phyloP scores from a whole-genome alignment of 78 protist genomes.

The Dictyostelium citrinum region DNA sequence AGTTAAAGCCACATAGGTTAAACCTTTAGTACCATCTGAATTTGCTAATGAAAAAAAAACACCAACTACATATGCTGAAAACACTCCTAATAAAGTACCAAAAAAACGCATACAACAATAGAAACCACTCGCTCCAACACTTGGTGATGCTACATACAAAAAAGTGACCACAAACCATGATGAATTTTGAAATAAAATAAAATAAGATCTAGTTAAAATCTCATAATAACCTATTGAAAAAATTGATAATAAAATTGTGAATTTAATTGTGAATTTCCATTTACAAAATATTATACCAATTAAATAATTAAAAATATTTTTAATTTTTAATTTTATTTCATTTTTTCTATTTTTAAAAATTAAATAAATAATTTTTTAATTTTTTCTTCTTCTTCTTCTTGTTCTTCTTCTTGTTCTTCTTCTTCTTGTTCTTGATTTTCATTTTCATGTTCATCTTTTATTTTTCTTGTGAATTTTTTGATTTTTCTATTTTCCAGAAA shows the following conservation, averaged over 20 bases:
- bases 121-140: not conserved
- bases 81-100: conserved; percentile 12
- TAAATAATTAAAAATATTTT: not conserved
- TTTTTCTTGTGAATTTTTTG: not conserved
- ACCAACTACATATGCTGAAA: conserved; percentile 10
- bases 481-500: not conserved
- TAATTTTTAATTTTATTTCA: not conserved
- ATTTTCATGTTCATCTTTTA: no score
- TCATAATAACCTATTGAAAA: conserved; percentile 35
- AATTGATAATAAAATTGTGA: not conserved
- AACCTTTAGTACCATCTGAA: not conserved
- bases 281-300: not conserved
- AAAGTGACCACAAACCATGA: conserved; percentile 16
- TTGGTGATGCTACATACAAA: conserved; percentile 4
- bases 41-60: conserved; percentile 10
- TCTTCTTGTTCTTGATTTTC: not conserved
- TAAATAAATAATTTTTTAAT: not conserved
- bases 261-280: conserved; percentile 34
- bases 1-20: not conserved
- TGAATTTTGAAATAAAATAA: conserved; percentile 23
- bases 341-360: not conserved
- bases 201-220: not conserved
- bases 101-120: conserved; percentile 9
- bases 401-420: not conserved
- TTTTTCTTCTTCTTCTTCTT: not conserved